Conservation (phyloP, 352 stramenopile genomes). For the Phytophthora pisi region DNA sequence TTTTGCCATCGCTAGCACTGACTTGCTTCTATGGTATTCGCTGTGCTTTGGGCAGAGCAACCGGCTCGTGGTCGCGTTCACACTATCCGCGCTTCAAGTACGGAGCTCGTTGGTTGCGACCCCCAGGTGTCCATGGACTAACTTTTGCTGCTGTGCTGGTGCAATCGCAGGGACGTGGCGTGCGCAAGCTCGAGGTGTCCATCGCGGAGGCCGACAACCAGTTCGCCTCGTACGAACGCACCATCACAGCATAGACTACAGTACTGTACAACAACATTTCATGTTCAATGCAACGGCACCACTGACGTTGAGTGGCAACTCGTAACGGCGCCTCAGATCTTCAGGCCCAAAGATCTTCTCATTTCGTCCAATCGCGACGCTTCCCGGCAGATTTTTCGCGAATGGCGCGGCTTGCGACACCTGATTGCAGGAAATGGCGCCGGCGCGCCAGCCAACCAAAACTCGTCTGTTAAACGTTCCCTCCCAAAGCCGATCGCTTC, state of each 20-base stretch:
- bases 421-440: conserved; percentile 33
- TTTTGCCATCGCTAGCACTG: neutral
- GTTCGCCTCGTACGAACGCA: conserved; percentile 82
- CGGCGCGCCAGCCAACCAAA: conserved; percentile 37
- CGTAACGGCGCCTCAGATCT: too few species aligned
- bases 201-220: conserved; percentile 94
- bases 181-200: conserved; percentile 93
- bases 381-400: conserved; percentile 11
- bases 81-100: conserved; percentile 73
- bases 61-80: conserved; percentile 86
- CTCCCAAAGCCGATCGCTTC: conserved; percentile 40
- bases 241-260: conserved; percentile 50
- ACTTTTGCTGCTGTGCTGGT: neutral
- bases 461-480: conserved; percentile 13
- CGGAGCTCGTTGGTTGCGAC: neutral
- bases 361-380: conserved; percentile 24
- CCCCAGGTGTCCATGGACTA: neutral
- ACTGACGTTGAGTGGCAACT: neutral
- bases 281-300: conserved; percentile 22
- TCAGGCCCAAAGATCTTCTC: conserved; percentile 9
- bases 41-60: conserved; percentile 62
- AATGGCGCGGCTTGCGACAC: conserved; percentile 14
- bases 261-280: neutral
- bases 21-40: neutral
- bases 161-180: conserved; percentile 58